phyloP scores from a whole-genome alignment of 2,329 filamentous ascomycete species.

The Colletotrichum sp. region DNA sequence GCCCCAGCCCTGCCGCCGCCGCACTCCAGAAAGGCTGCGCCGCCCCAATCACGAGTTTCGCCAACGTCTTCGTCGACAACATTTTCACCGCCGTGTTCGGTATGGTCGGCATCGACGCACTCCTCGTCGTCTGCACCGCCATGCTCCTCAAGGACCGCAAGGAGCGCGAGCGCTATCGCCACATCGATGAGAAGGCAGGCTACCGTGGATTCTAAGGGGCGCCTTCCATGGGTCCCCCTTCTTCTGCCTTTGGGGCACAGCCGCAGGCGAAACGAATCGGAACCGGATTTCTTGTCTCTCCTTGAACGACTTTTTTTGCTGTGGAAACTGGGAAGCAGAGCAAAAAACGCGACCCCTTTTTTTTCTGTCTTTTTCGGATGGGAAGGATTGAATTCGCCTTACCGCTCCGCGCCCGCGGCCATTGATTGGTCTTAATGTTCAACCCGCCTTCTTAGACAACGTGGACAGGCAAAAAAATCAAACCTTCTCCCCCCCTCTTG shows the following conservation, averaged over 20 bases:
- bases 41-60: conserved; percentile 67
- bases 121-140: conserved; percentile 72
- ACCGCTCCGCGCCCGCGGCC: not conserved
- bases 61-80: conserved; percentile 73
- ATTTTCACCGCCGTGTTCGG: conserved; percentile 83
- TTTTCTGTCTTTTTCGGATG: not conserved
- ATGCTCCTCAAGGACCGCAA: conserved; percentile 82
- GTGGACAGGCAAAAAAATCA: conserved; percentile 14
- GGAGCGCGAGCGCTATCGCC: conserved; percentile 77
- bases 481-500: not conserved
- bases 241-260: not conserved
- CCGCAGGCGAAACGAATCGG: not conserved
- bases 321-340: not conserved
- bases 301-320: not conserved
- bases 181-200: conserved; percentile 81
- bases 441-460: conserved; percentile 3
- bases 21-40: conserved; percentile 74
- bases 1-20: conserved; percentile 72
- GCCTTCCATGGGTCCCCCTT: not conserved
- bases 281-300: not conserved
- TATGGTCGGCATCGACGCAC: conserved; percentile 72
- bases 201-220: conserved; percentile 47
- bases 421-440: conserved; percentile 16
- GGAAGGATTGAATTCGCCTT: conserved; percentile 5
- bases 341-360: not conserved